phyloP scores from a whole-genome alignment of 192 early-diverging fungal species.

The Mortierella antarctica region DNA sequence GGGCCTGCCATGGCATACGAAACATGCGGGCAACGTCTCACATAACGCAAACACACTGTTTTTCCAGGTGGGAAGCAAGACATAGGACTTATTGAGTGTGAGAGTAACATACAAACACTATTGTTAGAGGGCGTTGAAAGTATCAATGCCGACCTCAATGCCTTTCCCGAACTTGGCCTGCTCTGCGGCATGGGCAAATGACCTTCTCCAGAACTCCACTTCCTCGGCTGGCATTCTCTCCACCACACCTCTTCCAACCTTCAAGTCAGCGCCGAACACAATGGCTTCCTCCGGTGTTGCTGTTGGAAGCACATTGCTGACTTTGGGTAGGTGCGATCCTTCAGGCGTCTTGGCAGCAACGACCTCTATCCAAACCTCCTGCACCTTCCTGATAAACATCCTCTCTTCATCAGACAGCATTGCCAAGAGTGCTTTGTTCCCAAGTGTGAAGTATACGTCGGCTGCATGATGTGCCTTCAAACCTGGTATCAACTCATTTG shows the following conservation, averaged over 20 bases:
- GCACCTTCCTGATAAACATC: not conserved
- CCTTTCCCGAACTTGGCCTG: not conserved
- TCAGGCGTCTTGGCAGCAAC: constrained; percentile 8
- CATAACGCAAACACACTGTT: too few species aligned
- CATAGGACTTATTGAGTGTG: too few species aligned
- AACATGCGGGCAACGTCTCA: too few species aligned
- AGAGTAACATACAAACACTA: too few species aligned
- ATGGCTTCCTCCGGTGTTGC: not conserved
- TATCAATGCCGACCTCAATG: not conserved
- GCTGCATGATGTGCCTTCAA: constrained; percentile 6
- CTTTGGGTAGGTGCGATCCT: not conserved
- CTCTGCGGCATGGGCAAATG: not conserved
- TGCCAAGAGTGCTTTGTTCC: not conserved
- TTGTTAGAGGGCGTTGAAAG: not conserved
- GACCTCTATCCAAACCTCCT: constrained; percentile 6
- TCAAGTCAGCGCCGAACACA: constrained; percentile 7
- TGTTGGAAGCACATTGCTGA: not conserved
- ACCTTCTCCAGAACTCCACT: constrained; percentile 15
- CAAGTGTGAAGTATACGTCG: constrained; percentile 2
- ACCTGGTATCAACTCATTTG: not conserved
- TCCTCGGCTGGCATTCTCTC: constrained; percentile 1
- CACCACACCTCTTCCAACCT: not conserved
- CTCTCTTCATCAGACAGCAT: constrained; percentile 2
- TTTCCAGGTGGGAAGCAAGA: too few species aligned
- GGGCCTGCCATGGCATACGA: too few species aligned